Conservation (phyloP, 2,329 filamentous ascomycete species). For the Diaporthe ampelina region DNA sequence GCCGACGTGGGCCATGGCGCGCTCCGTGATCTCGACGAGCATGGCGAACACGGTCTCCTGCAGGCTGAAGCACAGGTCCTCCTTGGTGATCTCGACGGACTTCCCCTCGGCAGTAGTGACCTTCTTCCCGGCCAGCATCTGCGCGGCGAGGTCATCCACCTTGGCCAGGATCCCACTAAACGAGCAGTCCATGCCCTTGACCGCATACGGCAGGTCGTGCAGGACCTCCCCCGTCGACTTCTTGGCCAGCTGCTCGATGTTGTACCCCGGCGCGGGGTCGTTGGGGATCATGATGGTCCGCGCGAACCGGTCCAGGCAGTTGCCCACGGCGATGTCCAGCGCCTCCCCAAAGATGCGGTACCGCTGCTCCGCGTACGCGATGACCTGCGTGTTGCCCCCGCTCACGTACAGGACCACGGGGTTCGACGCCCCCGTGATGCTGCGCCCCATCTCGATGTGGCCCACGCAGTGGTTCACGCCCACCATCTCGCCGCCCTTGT, state of each 20-base stretch:
- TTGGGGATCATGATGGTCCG: slow-evolving; percentile 92
- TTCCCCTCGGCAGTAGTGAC: slow-evolving; percentile 61
- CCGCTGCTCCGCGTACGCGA: slow-evolving; percentile 78
- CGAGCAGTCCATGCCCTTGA: slow-evolving; percentile 99
- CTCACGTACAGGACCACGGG: slow-evolving; percentile 94
- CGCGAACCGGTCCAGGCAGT: slow-evolving; percentile 96
- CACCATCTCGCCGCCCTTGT: slow-evolving; percentile 74
- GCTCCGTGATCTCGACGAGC: slow-evolving; percentile 98
- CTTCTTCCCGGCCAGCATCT: slow-evolving; percentile 65
- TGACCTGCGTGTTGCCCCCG: slow-evolving; percentile 71
- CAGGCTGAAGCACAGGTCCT: slow-evolving; percentile 91
- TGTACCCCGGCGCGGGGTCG: slow-evolving; percentile 96
- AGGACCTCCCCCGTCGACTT: slow-evolving; percentile 75
- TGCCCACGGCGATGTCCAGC: slow-evolving; percentile 96
- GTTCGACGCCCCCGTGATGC: slow-evolving; percentile 90
- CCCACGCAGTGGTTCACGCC: slow-evolving; percentile 99
- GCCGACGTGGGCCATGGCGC: slow-evolving; percentile 98
- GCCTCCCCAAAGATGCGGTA: slow-evolving; percentile 99
- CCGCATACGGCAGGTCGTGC: slow-evolving; percentile 91
- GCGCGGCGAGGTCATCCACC: slow-evolving; percentile 83
- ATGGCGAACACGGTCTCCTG: slow-evolving; percentile 98
- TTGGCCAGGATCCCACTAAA: slow-evolving; percentile 92
- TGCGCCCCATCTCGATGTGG: slow-evolving; percentile 98
- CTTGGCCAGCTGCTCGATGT: slow-evolving; percentile 93
- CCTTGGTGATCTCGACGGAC: slow-evolving; percentile 73